phyloP scores from a whole-genome alignment of 2,329 filamentous ascomycete species.

The Paraphaeosphaeria sporulosa region DNA sequence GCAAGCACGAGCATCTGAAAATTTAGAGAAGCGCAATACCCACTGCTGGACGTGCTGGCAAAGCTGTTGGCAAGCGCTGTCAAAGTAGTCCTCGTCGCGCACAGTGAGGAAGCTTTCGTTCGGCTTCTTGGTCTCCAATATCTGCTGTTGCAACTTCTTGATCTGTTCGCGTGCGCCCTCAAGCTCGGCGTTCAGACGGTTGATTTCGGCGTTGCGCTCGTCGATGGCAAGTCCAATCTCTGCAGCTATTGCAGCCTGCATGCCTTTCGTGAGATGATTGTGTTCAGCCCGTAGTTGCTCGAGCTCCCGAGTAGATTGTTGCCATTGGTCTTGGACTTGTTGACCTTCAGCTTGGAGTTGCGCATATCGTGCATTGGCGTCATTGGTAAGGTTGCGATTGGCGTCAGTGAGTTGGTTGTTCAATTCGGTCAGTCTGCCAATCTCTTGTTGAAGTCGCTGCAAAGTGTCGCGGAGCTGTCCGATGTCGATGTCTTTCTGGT shows the following conservation, averaged over 20 bases:
- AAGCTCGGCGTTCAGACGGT: slow-evolving; percentile 78
- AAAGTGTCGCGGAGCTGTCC: slow-evolving; percentile 80
- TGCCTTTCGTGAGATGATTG: slow-evolving; percentile 66
- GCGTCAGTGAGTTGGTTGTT: slow-evolving; percentile 81
- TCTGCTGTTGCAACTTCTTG: slow-evolving; percentile 66
- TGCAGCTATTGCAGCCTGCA: slow-evolving; percentile 67
- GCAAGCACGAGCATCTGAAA: slow-evolving; percentile 90
- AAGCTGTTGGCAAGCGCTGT: slow-evolving; percentile 89
- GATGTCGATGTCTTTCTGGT: slow-evolving; percentile 87
- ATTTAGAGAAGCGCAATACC: slow-evolving; percentile 97
- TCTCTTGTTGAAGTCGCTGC: slow-evolving; percentile 81
- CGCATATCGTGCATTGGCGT: slow-evolving; percentile 76
- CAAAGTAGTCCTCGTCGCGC: slow-evolving; percentile 93
- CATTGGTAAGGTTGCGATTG: slow-evolving; percentile 77
- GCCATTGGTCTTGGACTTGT: slow-evolving; percentile 60
- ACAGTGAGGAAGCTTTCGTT: slow-evolving; percentile 79
- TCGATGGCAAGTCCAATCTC: slow-evolving; percentile 72
- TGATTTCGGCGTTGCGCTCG: slow-evolving; percentile 85
- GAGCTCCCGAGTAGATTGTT: slow-evolving; percentile 72
- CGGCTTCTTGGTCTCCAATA: slow-evolving; percentile 62
- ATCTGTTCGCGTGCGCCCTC: slow-evolving; percentile 72
- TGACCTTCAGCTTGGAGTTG: slow-evolving; percentile 72
- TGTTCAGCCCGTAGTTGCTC: slow-evolving; percentile 72
- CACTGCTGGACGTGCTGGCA: slow-evolving; percentile 97
- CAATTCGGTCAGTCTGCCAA: slow-evolving; percentile 79